Percentiles rank a stretch among this genome's conserved stretches.
These are phyloP conservation scores for Alternaria ethzedia DNA, from an alignment of 2,329 filamentous ascomycete species.

Conservation along the genomic window DNA sequence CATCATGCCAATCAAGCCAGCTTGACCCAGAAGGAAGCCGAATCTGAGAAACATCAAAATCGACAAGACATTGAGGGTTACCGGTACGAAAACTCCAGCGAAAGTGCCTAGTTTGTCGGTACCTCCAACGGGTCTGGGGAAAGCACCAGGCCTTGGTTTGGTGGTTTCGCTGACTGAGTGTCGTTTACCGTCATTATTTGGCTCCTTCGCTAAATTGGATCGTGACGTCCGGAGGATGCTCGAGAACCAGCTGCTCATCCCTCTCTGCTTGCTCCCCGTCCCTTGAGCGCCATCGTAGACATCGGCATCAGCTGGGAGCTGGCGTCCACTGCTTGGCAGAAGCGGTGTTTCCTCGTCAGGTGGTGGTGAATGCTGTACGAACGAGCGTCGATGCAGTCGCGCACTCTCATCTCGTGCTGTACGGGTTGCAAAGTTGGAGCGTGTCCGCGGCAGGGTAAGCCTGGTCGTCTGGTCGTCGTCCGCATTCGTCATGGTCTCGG, in stretches of 20 bases:
- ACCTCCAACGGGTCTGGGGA: slow-evolving; percentile 50
- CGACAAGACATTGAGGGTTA: slow-evolving; percentile 86
- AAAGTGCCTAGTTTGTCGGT: slow-evolving; percentile 74
- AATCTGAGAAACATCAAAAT: slow-evolving; percentile 94
- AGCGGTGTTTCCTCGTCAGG: slow-evolving; percentile 45
- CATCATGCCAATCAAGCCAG: slow-evolving; percentile 79
- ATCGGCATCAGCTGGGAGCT: slow-evolving; percentile 26
- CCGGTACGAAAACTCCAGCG: slow-evolving; percentile 75
- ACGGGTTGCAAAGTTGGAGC: slow-evolving; percentile 54
- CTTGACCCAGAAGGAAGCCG: slow-evolving; percentile 81
- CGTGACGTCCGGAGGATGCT: slow-evolving; percentile 21
- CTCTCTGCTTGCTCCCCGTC: slow-evolving; percentile 13
- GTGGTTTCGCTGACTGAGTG: slow-evolving; percentile 31
- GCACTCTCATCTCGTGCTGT: slow-evolving; percentile 54
- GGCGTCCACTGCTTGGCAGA: slow-evolving; percentile 16
- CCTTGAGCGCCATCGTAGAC: not conserved
- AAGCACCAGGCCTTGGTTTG: slow-evolving; percentile 45
- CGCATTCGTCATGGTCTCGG: slow-evolving; percentile 35
- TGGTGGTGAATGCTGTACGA: slow-evolving; percentile 33
- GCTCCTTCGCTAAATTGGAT: slow-evolving; percentile 11
- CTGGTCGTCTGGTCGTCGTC: slow-evolving; percentile 27
- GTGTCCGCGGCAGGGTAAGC: slow-evolving; percentile 40
- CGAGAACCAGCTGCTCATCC: slow-evolving; percentile 34
- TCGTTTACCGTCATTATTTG: slow-evolving; percentile 23
- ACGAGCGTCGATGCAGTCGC: slow-evolving; percentile 52